Conservation (phyloP, 805 yeast species). For the Ogataea parapolymorpha region DNA sequence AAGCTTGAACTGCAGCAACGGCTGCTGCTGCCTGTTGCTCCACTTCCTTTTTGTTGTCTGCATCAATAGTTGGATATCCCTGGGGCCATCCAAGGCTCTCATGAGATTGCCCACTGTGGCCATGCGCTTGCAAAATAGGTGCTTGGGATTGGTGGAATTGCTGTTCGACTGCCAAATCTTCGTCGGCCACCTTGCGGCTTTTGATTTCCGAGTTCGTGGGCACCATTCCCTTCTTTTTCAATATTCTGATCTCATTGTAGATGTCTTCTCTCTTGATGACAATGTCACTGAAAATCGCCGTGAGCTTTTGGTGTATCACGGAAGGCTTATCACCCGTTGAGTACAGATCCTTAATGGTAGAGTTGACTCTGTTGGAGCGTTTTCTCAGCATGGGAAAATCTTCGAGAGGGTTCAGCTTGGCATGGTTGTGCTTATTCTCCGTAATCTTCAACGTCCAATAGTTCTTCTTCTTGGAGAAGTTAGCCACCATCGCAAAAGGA, state of each 20-base stretch:
- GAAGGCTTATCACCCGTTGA: constrained; percentile 55
- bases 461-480: constrained; percentile 45
- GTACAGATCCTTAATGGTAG: constrained; percentile 49
- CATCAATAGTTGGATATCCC: constrained; percentile 19
- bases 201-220: constrained; percentile 28
- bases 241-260: constrained; percentile 54
- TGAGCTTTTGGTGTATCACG: constrained; percentile 49
- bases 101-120: constrained; percentile 13
- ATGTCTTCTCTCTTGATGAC: constrained; percentile 56
- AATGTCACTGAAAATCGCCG: constrained; percentile 50
- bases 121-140: constrained; percentile 12
- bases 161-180: constrained; percentile 17
- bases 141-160: constrained; percentile 16
- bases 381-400: constrained; percentile 58
- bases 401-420: constrained; percentile 51
- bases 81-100: constrained; percentile 24
- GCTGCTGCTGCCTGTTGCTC: constrained; percentile 27
- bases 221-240: constrained; percentile 44
- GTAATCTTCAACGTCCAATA: constrained; percentile 52
- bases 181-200: constrained; percentile 25
- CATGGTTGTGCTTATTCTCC: constrained; percentile 57
- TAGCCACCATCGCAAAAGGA: constrained; percentile 59
- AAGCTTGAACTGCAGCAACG: constrained; percentile 27
- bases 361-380: constrained; percentile 49
- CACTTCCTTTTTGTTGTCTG: constrained; percentile 23